Evolutionary conservation across 257 asterid species (phyloP), one percentile per base, ranked within the genome.

Genomic region (Pogostemon cablin): DNA sequence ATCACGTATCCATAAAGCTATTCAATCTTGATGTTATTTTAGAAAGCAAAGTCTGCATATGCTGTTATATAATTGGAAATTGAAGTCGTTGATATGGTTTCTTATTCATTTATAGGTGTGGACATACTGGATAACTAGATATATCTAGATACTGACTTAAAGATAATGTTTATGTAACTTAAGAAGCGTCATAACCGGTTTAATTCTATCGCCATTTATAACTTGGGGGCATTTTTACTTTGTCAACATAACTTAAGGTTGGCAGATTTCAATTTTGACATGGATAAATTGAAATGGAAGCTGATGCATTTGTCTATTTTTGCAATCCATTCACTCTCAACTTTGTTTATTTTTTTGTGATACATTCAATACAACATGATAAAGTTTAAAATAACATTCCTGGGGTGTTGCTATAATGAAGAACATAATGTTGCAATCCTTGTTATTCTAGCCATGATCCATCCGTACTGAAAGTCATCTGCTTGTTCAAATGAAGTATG

Each of bases 401-500:
- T 48, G 32, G 32, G 35, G 48, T 35, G 17, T 62, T 44, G 59
- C 39, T 25, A 32, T 25, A 11, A 54, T 56, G 73, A 57, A 44
- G 58, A 5, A 55, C 65, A 39, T 5, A 12, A 65, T 47, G 20
- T 70, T 59, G 8, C 39, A 69, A 47, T 61, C 61, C 37, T 57
- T 17, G 8, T 49, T 48, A 47, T 43, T 3, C 59, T 39, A 50
- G 54, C 20, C 12, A 12, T 65, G n/a, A 57, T 17, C 53, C 9
- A 12, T 3, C 49, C 15, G 8, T 34, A 34, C 7, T 10, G 35
- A 17, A 4, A 34, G 41, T 9, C 20, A 46, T 35, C 10, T n/a
- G 7, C 48, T 44, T 37, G 59, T 59, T 48, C 59, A 70, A 43
- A 59, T 69, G 73, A 52, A 62, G 56, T 42, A 34, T 62, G 5